A percentile compares a stretch with the other conserved stretches of the same genome.
These are phyloP conservation scores for Phylloporus scabripes DNA, from an alignment of 768 basidiomycete genomes.

Conservation along the genomic window DNA sequence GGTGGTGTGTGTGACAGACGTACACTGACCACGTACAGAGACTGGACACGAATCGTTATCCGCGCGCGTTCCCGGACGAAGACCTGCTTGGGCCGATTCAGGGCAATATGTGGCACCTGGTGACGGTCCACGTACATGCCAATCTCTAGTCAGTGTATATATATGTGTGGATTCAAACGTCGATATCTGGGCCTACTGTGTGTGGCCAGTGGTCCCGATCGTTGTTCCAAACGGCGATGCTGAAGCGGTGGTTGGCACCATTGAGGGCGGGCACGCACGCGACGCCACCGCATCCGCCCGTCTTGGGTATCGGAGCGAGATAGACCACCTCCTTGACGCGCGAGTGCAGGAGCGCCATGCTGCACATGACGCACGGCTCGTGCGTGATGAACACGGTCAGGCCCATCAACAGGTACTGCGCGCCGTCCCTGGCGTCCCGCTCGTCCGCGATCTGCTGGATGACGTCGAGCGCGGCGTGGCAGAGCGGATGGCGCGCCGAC, in stretches of 20 bases:
- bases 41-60: constrained; percentile 41
- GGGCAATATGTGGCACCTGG: constrained; percentile 54
- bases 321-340: constrained; percentile 86
- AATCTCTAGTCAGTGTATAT: constrained; percentile 10
- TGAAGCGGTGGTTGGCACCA: constrained; percentile 87
- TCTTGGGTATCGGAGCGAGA: constrained; percentile 63
- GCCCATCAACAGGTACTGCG: constrained; percentile 85
- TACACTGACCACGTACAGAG: constrained; percentile 8
- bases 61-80: constrained; percentile 45
- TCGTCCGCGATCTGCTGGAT: constrained; percentile 62
- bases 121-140: neutral
- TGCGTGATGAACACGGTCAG: constrained; percentile 85
- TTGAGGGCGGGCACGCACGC: constrained; percentile 74
- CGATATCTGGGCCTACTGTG: constrained; percentile 22
- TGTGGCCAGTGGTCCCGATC: constrained; percentile 5
- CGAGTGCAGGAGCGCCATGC: constrained; percentile 93
- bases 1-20: neutral
- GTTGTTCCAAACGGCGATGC: constrained; percentile 61
- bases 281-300: constrained; percentile 82
- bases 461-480: constrained; percentile 78
- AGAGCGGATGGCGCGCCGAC: constrained; percentile 68
- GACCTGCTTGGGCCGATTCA: constrained; percentile 45
- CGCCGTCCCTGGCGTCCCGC: constrained; percentile 59
- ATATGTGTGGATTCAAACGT: constrained; percentile 21
- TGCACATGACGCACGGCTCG: constrained; percentile 97